phyloP scores from a whole-genome alignment of 305 asterid genomes.

The Fraxinus floribunda region DNA sequence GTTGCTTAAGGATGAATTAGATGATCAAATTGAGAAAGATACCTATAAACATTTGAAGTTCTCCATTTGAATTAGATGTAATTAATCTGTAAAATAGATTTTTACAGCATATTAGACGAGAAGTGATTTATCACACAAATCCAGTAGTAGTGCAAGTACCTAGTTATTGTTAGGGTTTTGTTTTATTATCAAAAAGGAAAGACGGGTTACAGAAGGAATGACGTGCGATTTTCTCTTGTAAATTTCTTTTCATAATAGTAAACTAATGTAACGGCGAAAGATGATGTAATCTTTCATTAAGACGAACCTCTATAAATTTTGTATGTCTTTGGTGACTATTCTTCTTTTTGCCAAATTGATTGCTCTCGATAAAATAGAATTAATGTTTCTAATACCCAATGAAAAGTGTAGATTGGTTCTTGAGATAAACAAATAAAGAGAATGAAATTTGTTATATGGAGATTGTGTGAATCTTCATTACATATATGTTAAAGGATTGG shows the following conservation, averaged over 20 bases:
- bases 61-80: too few species aligned
- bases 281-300: not conserved
- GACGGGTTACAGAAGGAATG: not conserved
- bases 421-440: not conserved
- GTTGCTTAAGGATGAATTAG: not conserved
- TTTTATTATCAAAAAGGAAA: not conserved
- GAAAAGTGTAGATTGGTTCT: not conserved
- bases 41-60: not conserved
- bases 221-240: not conserved
- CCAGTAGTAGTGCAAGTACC: not conserved
- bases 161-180: not conserved
- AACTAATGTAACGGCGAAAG: not conserved
- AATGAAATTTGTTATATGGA: not conserved
- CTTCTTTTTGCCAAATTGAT: not conserved
- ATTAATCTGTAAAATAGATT: not conserved
- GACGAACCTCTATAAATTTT: not conserved
- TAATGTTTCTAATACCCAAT: not conserved
- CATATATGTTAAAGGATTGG: not conserved
- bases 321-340: not conserved
- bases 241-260: not conserved
- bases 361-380: not conserved
- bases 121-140: not conserved
- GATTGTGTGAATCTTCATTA: not conserved
- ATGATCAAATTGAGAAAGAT: not conserved
- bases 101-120: not conserved